Percentiles rank a stretch among this genome's conserved stretches.
phyloP scores from a whole-genome alignment of 73 alveolate genomes.

The Paramecium sexaurelia region DNA sequence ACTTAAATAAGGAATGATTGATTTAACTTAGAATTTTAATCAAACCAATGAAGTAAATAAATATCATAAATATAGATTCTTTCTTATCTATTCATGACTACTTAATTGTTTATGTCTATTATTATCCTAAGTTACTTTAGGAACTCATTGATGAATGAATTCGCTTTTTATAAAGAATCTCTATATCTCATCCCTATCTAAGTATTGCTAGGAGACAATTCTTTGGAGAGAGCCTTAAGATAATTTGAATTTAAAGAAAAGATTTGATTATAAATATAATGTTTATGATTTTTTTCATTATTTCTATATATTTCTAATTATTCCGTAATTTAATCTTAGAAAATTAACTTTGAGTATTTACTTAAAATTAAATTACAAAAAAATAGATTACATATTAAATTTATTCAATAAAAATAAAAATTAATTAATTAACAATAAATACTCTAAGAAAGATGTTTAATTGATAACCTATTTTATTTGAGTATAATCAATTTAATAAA shows the following conservation, averaged over 20 bases:
- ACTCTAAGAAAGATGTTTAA: no score
- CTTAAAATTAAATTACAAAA: no score
- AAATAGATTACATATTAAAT: no score
- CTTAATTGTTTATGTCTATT: neutral
- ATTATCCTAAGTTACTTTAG: neutral
- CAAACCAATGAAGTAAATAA: neutral
- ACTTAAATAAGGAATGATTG: conserved; percentile 22
- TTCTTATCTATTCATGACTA: neutral
- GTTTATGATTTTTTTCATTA: no score
- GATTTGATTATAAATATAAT: neutral
- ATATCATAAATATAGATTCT: neutral
- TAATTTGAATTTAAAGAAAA: neutral
- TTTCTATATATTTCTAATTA: no score
- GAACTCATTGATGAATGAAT: neutral
- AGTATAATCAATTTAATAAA: no score
- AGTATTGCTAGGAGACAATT: neutral
- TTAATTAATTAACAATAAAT: no score
- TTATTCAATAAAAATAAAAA: no score
- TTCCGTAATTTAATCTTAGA: no score
- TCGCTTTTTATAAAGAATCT: neutral
- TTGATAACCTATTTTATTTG: no score
- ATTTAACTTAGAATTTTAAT: neutral
- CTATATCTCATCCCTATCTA: neutral
- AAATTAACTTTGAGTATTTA: no score
- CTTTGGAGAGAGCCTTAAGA: conserved; percentile 15